A percentile compares a stretch with the other conserved stretches of the same genome.
phyloP scores from a whole-genome alignment of 805 yeast species.

The Metschnikowia aberdeeniae region DNA sequence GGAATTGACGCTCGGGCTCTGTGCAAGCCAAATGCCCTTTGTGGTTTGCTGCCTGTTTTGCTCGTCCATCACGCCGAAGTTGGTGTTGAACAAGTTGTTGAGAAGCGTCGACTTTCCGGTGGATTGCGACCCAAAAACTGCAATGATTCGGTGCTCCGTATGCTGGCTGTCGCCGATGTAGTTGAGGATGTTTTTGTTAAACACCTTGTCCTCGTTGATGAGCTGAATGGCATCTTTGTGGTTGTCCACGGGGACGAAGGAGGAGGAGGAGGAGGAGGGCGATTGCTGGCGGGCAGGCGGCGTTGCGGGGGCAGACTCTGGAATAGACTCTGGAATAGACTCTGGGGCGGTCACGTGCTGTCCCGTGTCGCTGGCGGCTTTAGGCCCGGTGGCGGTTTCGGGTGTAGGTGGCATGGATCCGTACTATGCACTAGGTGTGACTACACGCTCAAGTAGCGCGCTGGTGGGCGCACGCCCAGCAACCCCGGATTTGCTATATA shows the following conservation, averaged over 20 bases:
- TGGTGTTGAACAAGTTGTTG: conserved; percentile 73
- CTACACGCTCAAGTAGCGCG: neutral
- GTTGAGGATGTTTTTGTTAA: conserved; percentile 31
- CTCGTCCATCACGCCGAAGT: conserved; percentile 93
- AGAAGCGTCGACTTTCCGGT: conserved; percentile 94
- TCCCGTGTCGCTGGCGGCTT: no score
- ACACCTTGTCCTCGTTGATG: conserved; percentile 56
- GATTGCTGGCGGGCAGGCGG: neutral
- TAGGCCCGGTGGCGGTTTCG: neutral
- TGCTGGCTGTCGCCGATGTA: conserved; percentile 7
- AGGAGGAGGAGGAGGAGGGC: conserved; percentile 27
- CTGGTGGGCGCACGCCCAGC: conserved; percentile 4
- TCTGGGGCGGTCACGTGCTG: no score
- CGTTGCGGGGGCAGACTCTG: neutral
- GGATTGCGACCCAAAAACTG: conserved; percentile 96
- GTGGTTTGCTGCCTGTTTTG: conserved; percentile 78
- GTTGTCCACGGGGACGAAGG: conserved; percentile 38
- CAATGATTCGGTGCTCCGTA: conserved; percentile 75
- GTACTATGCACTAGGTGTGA: neutral
- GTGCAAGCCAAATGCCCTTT: conserved; percentile 45
- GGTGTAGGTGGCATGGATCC: neutral
- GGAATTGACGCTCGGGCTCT: conserved; percentile 29
- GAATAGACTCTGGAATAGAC: no score
- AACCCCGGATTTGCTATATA: conserved; percentile 1
- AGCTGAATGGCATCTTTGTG: conserved; percentile 51